phyloP scores from a whole-genome alignment of 129 eudicot genomes.

The Chrysanthemum makinoi region DNA sequence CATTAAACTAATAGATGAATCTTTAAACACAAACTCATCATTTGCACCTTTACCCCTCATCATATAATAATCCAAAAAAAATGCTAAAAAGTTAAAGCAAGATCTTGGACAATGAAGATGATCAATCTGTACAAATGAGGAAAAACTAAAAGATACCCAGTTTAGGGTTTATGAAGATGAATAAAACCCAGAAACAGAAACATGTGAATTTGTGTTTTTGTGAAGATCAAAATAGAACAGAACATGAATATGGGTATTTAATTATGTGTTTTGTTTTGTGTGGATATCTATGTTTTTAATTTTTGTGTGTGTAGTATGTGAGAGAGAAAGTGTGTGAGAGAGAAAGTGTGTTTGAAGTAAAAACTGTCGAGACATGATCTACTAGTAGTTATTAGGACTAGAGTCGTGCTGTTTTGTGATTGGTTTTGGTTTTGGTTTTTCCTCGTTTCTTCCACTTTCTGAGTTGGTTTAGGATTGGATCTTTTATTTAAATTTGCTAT shows the following conservation, averaged over 20 bases:
- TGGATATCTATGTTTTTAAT: conserved; percentile 11
- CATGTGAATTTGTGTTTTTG: not conserved
- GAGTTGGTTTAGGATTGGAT: too few species aligned
- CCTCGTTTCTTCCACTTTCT: conserved; percentile 1
- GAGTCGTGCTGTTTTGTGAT: conserved; percentile 20
- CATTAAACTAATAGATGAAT: conserved; percentile 52
- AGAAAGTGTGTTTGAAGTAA: not conserved
- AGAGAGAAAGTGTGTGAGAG: conserved; percentile 9
- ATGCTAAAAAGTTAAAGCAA: not conserved
- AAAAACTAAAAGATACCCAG: conserved; percentile 1
- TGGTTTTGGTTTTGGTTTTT: not conserved
- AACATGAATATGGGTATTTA: conserved; percentile 18
- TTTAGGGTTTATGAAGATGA: conserved; percentile 26
- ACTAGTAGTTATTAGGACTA: not conserved
- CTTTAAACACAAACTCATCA: conserved; percentile 57
- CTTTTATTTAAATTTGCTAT: too few species aligned
- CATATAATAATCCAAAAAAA: not conserved
- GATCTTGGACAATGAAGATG: conserved; percentile 20
- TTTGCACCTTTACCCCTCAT: conserved; percentile 61
- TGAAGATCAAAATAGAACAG: conserved; percentile 4
- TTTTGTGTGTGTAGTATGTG: not conserved
- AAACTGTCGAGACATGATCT: conserved; percentile 24
- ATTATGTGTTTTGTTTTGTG: not conserved
- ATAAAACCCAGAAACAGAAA: conserved; percentile 19
- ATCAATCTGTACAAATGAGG: not conserved